Evolutionary conservation across 345 rosid genomes (phyloP), one percentile per base, ranked within the genome.

Genomic region (Citrus australasica): DNA sequence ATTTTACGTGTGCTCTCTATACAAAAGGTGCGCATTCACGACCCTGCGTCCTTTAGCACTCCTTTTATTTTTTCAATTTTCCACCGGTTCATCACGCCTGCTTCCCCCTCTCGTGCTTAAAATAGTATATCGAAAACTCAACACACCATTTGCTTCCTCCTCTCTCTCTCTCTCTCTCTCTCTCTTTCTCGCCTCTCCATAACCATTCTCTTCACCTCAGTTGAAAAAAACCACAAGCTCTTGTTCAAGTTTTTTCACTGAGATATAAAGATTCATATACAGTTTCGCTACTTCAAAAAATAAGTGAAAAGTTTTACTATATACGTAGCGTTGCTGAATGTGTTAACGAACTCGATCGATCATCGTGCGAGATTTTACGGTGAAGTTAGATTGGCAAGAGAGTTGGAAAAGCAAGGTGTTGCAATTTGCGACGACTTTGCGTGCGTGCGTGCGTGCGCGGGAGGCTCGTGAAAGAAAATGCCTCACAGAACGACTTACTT

Each of bases 401-500:
- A 28, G 28, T 30, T 30, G 59, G 28, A 27, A 22, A 64, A 63
- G 70, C 5, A 10, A 22, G 70, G 51, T 4, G 46, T 8, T 35
- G 69, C 46, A 22, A 66, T 7, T 66, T 66, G 16, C 7, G 27
- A 66, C 48, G n/a, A 16, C 32, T 24, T 10, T 30, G 78, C 25
- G 30, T 25, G 21, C 38, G 67, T 58, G 65, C 14, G 65, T n/a
- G 66, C 6, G 30, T 27, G 75, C 19, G 33, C 25, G 80, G 55
- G 62, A 72, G 21, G 76, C 25, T 56, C 63, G 81, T 70, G 83
- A 46, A 70, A 40, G 19, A 46, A 79, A 83, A 95, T 95, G 98
- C 99, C 99, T 85, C 99, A 95, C 83, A 86, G 99, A 73, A 86
- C 98, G 2, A 95, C 99, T 78, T 95, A 95, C 92, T 88, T 95